phyloP scores from a whole-genome alignment of 176 grass and related monocot genomes.

The Paspalum notatum region DNA sequence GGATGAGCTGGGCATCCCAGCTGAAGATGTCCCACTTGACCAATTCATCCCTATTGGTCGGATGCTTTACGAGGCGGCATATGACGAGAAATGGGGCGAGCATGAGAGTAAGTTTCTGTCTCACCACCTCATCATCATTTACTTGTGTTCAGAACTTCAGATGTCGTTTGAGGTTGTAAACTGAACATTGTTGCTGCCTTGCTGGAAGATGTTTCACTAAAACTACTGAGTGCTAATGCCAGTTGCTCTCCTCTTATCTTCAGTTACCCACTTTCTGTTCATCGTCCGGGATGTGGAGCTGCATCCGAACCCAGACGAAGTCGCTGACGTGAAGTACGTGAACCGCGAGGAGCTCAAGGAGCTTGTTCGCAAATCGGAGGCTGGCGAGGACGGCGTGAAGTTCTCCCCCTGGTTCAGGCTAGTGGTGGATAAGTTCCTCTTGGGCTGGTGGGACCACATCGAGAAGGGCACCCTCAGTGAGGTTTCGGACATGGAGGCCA shows the following conservation, averaged over 20 bases:
- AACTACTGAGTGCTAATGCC: background rate
- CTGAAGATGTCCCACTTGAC: slow-evolving; percentile 78
- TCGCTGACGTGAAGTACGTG: slow-evolving; percentile 80
- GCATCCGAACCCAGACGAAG: slow-evolving; percentile 81
- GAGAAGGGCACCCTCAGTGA: slow-evolving; percentile 72
- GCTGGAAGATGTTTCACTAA: background rate
- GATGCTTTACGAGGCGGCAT: slow-evolving; percentile 96
- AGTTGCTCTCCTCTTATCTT: slow-evolving; percentile 8
- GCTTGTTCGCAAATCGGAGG: slow-evolving; percentile 68
- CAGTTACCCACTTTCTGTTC: slow-evolving; percentile 88
- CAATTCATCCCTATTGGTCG: slow-evolving; percentile 84
- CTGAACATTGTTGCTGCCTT: background rate
- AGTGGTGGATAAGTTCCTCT: slow-evolving; percentile 87
- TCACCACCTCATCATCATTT: background rate
- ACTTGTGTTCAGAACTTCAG: background rate
- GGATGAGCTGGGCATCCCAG: slow-evolving; percentile 85
- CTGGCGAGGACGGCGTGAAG: slow-evolving; percentile 73
- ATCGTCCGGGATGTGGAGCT: slow-evolving; percentile 78
- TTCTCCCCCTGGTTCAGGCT: slow-evolving; percentile 93
- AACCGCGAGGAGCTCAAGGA: slow-evolving; percentile 80
- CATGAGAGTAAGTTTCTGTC: slow-evolving; percentile 68
- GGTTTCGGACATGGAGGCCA: slow-evolving; percentile 83
- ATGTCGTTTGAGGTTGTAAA: background rate
- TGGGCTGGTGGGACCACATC: slow-evolving; percentile 90
- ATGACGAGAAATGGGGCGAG: slow-evolving; percentile 94